Evolutionary conservation across 2,329 filamentous ascomycete genomes (phyloP).

Genomic region (Daldinia eschscholtzii): DNA sequence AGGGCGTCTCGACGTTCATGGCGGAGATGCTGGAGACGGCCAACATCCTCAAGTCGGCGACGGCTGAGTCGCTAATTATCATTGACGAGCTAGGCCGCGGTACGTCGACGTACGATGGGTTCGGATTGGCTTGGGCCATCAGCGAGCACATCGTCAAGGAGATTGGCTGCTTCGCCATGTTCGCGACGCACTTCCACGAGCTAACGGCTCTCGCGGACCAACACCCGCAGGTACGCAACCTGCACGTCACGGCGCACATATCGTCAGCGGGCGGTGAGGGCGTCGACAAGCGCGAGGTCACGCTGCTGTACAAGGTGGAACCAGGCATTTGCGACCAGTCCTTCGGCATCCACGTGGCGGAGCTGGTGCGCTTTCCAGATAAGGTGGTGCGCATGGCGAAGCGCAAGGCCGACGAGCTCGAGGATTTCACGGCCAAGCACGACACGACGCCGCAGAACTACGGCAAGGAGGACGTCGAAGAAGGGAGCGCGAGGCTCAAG

Average conservation of each 20-base stretch:
- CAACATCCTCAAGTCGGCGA: conserved; percentile 97
- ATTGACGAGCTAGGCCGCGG: conserved; percentile 97
- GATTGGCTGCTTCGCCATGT: conserved; percentile 93
- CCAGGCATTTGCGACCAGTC: conserved; percentile 96
- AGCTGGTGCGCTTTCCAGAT: conserved; percentile 93
- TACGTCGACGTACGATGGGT: conserved; percentile 97
- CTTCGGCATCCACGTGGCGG: conserved; percentile 98
- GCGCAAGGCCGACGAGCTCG: conserved; percentile 96
- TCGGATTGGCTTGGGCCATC: conserved; percentile 98
- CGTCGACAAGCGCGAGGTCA: conserved; percentile 80
- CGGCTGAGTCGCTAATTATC: conserved; percentile 94
- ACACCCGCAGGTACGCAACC: conserved; percentile 87
- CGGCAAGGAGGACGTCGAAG: conserved; percentile 87
- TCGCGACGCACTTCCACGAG: conserved; percentile 99
- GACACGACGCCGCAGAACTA: conserved; percentile 71
- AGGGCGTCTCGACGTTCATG: conserved; percentile 99
- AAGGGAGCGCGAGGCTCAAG: conserved; percentile 88
- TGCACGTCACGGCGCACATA: conserved; percentile 97
- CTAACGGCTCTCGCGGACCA: conserved; percentile 90
- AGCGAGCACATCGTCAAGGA: conserved; percentile 97
- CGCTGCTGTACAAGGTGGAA: conserved; percentile 95
- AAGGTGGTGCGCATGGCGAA: conserved; percentile 99
- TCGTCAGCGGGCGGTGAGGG: conserved; percentile 59
- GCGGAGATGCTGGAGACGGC: conserved; percentile 99
- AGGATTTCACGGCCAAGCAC: conserved; percentile 90